Evolutionary conservation across 2,329 filamentous ascomycete species (phyloP).

Genomic region (Botrytis elliptica): DNA sequence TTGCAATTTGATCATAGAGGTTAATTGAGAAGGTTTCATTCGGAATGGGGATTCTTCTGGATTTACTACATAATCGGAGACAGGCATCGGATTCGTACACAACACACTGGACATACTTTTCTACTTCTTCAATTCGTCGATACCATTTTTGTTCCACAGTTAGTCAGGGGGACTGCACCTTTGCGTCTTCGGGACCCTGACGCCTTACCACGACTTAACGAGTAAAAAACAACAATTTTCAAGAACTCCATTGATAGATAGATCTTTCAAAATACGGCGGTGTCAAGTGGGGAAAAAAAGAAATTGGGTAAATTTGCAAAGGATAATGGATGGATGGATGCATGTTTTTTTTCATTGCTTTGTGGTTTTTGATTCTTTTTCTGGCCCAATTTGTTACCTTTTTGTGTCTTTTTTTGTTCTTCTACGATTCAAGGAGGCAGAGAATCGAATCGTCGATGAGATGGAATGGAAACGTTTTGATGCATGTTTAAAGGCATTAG

Average conservation of each 20-base stretch:
- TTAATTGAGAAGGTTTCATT: constrained; percentile 14
- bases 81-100: constrained; percentile 15
- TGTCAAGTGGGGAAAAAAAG: constrained; percentile 26
- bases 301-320: constrained; percentile 23
- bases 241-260: constrained; percentile 21
- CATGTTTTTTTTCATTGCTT: constrained; percentile 6
- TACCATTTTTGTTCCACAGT: constrained; percentile 13
- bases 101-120: constrained; percentile 20
- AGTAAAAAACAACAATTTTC: constrained; percentile 11
- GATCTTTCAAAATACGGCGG: constrained; percentile 22
- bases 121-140: constrained; percentile 13
- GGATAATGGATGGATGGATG: constrained; percentile 18
- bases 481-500: constrained; percentile 4
- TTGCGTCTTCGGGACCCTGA: neutral
- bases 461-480: constrained; percentile 3
- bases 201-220: constrained; percentile 20
- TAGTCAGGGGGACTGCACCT: neutral
- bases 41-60: constrained; percentile 13
- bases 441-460: neutral
- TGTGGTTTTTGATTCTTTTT: constrained; percentile 11
- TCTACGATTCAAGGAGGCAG: neutral
- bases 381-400: neutral
- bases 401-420: constrained; percentile 4
- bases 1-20: constrained; percentile 21
- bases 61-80: constrained; percentile 21